These are phyloP conservation scores for Acarospora socialis DNA, from an alignment of 2,329 filamentous ascomycete genomes.

Conservation along the genomic window DNA sequence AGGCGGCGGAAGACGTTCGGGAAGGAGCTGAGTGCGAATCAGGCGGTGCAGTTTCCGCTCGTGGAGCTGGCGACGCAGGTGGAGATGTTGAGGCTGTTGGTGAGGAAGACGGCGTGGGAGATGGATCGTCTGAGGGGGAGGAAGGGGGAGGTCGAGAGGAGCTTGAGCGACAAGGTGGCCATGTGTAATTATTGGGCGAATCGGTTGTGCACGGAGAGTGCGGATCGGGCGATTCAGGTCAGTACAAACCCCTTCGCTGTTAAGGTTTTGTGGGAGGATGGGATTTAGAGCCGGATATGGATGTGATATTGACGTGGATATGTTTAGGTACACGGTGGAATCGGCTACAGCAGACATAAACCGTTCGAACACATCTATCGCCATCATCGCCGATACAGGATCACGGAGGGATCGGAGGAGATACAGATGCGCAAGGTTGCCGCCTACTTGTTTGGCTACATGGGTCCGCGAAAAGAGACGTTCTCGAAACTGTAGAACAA, in stretches of 20 bases:
- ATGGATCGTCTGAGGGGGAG: conserved; percentile 40
- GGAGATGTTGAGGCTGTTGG: conserved; percentile 47
- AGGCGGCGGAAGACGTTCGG: conserved; percentile 41
- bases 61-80: conserved; percentile 48
- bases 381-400: conserved; percentile 48
- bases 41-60: conserved; percentile 50
- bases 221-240: conserved; percentile 49
- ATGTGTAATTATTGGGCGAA: conserved; percentile 57
- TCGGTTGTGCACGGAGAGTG: conserved; percentile 43
- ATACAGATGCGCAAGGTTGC: conserved; percentile 54
- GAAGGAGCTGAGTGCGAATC: conserved; percentile 42
- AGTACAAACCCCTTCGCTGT: no score
- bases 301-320: neutral
- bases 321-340: conserved; percentile 40
- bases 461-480: conserved; percentile 27
- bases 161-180: conserved; percentile 45
- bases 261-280: conserved; percentile 11
- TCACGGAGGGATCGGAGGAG: conserved; percentile 51
- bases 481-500: neutral
- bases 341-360: conserved; percentile 43
- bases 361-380: conserved; percentile 54
- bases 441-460: conserved; percentile 43
- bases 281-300: conserved; percentile 8
- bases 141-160: conserved; percentile 37
- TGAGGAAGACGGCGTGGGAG: conserved; percentile 45